phyloP scores from a whole-genome alignment of 1,139 yeast species.

The Wickerhamomyces sp. region DNA sequence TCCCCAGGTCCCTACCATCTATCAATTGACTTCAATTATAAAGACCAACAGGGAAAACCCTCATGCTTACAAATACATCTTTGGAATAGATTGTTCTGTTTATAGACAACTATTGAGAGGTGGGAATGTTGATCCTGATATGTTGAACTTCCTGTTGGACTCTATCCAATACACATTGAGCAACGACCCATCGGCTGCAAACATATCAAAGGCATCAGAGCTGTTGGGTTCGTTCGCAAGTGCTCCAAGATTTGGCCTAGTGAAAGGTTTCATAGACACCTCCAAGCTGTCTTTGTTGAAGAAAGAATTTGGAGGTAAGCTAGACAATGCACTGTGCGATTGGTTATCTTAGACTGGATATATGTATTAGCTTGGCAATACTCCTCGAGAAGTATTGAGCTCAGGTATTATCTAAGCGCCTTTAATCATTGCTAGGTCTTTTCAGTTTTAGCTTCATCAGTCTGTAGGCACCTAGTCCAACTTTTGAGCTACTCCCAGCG shows the following conservation, averaged over 20 bases:
- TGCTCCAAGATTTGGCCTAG: conserved; percentile 12
- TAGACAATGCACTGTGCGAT: background rate
- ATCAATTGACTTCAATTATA: conserved; percentile 16
- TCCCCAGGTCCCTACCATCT: conserved; percentile 16
- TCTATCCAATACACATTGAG: conserved; percentile 29
- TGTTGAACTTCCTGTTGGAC: conserved; percentile 47
- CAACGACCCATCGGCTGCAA: background rate
- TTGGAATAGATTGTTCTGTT: conserved; percentile 29
- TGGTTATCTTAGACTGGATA: background rate
- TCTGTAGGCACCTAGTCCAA: conserved; percentile 35
- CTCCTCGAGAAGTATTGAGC: no score
- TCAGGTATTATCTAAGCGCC: background rate
- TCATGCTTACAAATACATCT: conserved; percentile 38
- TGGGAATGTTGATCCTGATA: conserved; percentile 55
- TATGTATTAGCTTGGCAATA: background rate
- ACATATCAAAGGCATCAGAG: background rate
- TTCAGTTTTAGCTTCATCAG: conserved; percentile 6
- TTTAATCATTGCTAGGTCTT: background rate
- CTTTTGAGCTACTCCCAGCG: conserved; percentile 24
- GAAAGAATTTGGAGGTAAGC: background rate
- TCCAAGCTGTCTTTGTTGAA: background rate
- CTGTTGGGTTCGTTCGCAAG: conserved; percentile 7
- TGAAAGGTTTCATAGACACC: conserved; percentile 8
- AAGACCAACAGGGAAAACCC: conserved; percentile 15
- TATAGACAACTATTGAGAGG: conserved; percentile 34